Conservation (phyloP, 2,329 filamentous ascomycete genomes). For the Xylaria digitata region DNA sequence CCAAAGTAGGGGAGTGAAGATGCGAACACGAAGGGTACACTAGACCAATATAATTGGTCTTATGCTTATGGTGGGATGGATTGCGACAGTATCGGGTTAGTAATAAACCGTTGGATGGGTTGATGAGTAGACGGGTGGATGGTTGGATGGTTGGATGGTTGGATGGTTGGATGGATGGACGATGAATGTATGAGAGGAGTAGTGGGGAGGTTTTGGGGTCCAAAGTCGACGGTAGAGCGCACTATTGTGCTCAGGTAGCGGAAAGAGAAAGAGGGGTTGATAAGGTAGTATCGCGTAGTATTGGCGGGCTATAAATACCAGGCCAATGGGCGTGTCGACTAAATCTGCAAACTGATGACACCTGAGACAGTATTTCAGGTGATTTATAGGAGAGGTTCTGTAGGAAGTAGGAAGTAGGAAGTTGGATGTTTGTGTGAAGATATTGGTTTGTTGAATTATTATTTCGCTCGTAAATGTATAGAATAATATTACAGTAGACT, state of each 20-base stretch:
- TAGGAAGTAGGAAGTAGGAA: no score
- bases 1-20: not conserved
- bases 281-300: not conserved
- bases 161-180: no score
- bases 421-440: not conserved
- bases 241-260: not conserved
- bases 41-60: conserved; percentile 3
- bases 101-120: not conserved
- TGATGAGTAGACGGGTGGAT: no score
- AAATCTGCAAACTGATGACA: no score
- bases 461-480: no score
- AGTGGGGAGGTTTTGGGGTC: conserved; percentile 23
- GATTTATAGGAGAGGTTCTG: not conserved
- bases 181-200: not conserved
- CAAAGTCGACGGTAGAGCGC: not conserved
- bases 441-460: no score
- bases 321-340: conserved; percentile 1
- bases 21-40: conserved; percentile 7
- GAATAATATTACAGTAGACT: no score
- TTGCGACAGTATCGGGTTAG: not conserved
- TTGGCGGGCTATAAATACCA: conserved; percentile 19
- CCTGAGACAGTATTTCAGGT: no score
- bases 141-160: not conserved
- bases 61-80: not conserved
- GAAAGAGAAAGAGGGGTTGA: conserved; percentile 12